Conservation (phyloP, 1,139 yeast species). For the Saccharomyces hybrid region DNA sequence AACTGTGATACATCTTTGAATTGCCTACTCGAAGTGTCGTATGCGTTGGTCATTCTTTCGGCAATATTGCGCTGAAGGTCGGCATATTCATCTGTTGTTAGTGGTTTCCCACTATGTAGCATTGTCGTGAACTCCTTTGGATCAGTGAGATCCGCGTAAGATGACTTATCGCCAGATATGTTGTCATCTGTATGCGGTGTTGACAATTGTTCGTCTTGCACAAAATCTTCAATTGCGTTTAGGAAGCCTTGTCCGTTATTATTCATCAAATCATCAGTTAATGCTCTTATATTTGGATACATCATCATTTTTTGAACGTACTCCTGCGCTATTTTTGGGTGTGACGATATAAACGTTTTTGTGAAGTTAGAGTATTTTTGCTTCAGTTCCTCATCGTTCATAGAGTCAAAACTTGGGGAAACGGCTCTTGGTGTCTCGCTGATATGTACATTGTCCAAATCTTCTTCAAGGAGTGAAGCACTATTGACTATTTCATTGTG, state of each 20-base stretch:
- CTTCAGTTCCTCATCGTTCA: slow-evolving; percentile 16
- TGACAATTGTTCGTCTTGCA: slow-evolving; percentile 14
- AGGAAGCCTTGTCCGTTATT: slow-evolving; percentile 28
- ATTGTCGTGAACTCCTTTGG: slow-evolving; percentile 27
- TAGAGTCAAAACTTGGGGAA: slow-evolving; percentile 1
- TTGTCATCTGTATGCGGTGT: slow-evolving; percentile 1
- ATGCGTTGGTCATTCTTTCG: slow-evolving; percentile 26
- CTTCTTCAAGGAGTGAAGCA: background rate
- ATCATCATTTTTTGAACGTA: slow-evolving; percentile 28
- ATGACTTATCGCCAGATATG: background rate
- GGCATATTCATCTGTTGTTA: slow-evolving; percentile 26
- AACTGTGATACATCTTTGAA: slow-evolving; percentile 23
- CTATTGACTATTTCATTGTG: slow-evolving; percentile 2
- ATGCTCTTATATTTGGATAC: slow-evolving; percentile 30
- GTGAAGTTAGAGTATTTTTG: slow-evolving; percentile 27
- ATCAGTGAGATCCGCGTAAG: slow-evolving; percentile 15
- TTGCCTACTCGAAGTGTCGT: slow-evolving; percentile 21
- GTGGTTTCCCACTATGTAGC: slow-evolving; percentile 26
- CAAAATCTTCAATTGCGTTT: slow-evolving; percentile 28
- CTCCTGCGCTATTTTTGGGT: slow-evolving; percentile 31
- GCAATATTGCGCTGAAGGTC: slow-evolving; percentile 29
- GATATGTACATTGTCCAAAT: slow-evolving; percentile 2
- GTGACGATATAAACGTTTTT: slow-evolving; percentile 29
- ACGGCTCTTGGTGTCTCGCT: background rate
- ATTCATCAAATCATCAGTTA: slow-evolving; percentile 30